Evolutionary conservation across 805 yeast genomes (phyloP), one percentile per base, ranked within the genome.

Genomic region (Monosporozyma aquatica): DNA sequence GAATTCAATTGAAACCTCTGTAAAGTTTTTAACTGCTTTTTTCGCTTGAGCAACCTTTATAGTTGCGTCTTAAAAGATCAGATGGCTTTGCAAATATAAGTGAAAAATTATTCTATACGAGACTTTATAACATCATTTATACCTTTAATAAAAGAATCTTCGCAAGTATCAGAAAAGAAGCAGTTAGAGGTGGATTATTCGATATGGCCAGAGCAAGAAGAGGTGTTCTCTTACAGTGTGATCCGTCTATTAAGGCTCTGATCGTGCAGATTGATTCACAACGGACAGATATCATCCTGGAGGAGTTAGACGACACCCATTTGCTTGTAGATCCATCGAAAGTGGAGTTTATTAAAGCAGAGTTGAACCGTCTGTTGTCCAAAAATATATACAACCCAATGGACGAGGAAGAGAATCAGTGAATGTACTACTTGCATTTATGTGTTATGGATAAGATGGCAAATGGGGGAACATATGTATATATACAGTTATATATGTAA

Each of bases 251-350:
- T 48, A 74, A 79, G 48, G 95, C 97, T 0, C 68, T 90, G 38
- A 85, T 90, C 2, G 65, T 90, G 18, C 82, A 80, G 58, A 82
- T 90, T 34, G 97, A 92, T 61, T 67, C 86, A 0, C 75, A 77
- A 22, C 65, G 71, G 28, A 82, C 85, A 45, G 95, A 87, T 51
- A 80, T 92, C 26, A 75, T 78, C 5, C 61, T 78, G 17, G 79
- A 76, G 43, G 97, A 92, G 53, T 70, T 90, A 33, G 97, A 92
- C 58, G 97, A 89, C 37, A 85, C 92, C 1, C 97, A 92, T 61
- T 63, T 90, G 15, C 68, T 92, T 47, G 82, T 90, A 23, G 90
- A 85, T 51, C 82, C 81, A 25, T 74, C 76, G 29, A 83, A 80
- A 63, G 84, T 90, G 2, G 80, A 77, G 20, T 78, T 69, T 55